phyloP scores from a whole-genome alignment of 805 yeast genomes.

The Candida saitoana region DNA sequence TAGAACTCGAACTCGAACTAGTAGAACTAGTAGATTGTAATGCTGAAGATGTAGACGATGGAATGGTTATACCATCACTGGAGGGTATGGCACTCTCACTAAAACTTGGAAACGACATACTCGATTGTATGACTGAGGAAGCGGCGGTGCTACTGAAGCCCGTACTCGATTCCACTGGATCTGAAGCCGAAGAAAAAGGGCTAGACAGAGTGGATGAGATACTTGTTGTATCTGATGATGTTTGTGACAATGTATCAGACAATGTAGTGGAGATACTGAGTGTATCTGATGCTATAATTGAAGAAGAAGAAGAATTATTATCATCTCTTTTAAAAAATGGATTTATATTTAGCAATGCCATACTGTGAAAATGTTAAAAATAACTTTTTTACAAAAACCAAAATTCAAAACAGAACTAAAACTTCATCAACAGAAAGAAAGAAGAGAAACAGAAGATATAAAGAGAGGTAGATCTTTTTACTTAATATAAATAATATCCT shows the following conservation, averaged over 20 bases:
- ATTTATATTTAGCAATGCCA: neutral
- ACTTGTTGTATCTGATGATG: neutral
- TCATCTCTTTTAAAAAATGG: constrained; percentile 3
- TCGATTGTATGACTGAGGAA: too few species aligned
- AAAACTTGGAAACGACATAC: too few species aligned
- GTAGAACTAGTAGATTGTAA: constrained; percentile 6
- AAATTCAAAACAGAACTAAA: too few species aligned
- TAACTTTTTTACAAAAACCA: too few species aligned
- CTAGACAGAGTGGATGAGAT: neutral
- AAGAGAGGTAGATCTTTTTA: too few species aligned
- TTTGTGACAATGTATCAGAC: neutral
- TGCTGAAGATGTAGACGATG: constrained; percentile 4
- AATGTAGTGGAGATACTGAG: neutral
- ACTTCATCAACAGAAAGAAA: too few species aligned
- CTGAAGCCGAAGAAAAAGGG: neutral
- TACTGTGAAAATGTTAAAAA: neutral
- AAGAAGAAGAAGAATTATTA: neutral
- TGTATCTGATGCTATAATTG: neutral
- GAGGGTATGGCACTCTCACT: too few species aligned
- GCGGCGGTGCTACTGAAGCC: too few species aligned
- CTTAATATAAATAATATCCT: too few species aligned
- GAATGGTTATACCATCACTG: too few species aligned
- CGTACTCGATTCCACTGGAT: too few species aligned
- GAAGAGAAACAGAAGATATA: too few species aligned
- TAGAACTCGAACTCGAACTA: neutral